Base-by-base conservation (phyloP, 2,329 filamentous ascomycete genomes). In the Alternaria dauci region DNA sequence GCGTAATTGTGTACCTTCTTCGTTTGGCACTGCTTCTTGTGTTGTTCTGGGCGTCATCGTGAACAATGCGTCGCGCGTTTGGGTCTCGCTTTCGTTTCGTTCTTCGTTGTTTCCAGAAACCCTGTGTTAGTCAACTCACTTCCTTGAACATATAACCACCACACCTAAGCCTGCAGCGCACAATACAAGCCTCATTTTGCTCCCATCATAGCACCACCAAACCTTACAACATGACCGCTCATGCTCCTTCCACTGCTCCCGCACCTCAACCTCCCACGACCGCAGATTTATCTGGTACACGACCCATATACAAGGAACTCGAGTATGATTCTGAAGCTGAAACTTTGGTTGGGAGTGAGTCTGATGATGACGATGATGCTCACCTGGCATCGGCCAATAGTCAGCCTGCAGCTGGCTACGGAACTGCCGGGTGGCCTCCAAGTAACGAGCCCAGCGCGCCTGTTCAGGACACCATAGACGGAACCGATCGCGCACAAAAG, bases 261-360 rank as follows among this genome's bases (percentile, higher is more conserved):
- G n/a, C 23, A 20, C 8, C 38, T 62, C 26, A 30, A 18, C 12
- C 28, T 38, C 25, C 25, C 25, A 25, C 32, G 23, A 11, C 51
- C 50, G 14, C 23, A 61, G 23, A 34, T 63, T 2, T 58, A 38
- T 30, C 54, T 63, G 9, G 25, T 58, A 4, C 32, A 63, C 51
- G 58, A 63, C 46, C 54, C 51, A 14, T 25, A 9, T 12, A 46
- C 47, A 20, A 55, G 32, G 14, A 41, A 11, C 2, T 52, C 41
- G 23, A 57, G 48, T 34, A 42, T 63, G 18, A 50, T 43, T 55
- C 34, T 63, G 26, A 58, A 55, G 32, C 20, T 58, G 38, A 51
- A 18, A 46, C 41, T 63, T 16, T 58, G 51, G 51, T 55, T 32
- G 30, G 28, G 38, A n/a, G 16, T 58, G 39, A 55, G 54, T 41